phyloP scores from a whole-genome alignment of 108 stramenopile species.

The Cylindrotheca closterium region DNA sequence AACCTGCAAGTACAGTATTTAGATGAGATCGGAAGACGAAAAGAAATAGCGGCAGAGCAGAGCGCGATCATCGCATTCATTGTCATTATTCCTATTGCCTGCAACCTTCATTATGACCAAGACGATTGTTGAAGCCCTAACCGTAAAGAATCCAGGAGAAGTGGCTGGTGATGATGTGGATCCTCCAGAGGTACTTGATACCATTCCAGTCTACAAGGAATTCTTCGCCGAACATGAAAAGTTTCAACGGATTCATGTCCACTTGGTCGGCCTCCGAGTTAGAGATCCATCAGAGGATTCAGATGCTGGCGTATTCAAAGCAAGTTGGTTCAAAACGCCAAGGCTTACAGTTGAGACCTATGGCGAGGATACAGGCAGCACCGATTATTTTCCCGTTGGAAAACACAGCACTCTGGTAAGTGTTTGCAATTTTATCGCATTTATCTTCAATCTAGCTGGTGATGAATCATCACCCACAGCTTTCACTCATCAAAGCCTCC shows the following conservation, averaged over 20 bases:
- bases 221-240: background rate
- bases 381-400: constrained; percentile 4
- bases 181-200: too few species aligned
- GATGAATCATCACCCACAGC: background rate
- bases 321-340: background rate
- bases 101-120: too few species aligned
- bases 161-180: too few species aligned
- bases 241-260: background rate
- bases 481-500: background rate
- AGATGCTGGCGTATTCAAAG: background rate
- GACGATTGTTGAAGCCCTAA: too few species aligned
- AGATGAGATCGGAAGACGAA: too few species aligned
- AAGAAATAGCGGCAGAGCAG: too few species aligned
- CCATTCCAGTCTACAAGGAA: constrained; percentile 45
- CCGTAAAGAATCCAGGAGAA: too few species aligned
- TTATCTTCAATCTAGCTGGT: background rate
- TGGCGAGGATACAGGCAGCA: background rate
- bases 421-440: background rate
- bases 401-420: background rate
- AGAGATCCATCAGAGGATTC: background rate
- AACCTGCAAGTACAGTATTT: too few species aligned
- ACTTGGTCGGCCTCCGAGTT: background rate
- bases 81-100: too few species aligned
- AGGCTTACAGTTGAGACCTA: background rate
- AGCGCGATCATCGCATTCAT: too few species aligned